Evolutionary conservation across 2,329 filamentous ascomycete species (phyloP), one percentile per base, ranked within the genome.

Genomic region (Dactylonectria estremocensis): DNA sequence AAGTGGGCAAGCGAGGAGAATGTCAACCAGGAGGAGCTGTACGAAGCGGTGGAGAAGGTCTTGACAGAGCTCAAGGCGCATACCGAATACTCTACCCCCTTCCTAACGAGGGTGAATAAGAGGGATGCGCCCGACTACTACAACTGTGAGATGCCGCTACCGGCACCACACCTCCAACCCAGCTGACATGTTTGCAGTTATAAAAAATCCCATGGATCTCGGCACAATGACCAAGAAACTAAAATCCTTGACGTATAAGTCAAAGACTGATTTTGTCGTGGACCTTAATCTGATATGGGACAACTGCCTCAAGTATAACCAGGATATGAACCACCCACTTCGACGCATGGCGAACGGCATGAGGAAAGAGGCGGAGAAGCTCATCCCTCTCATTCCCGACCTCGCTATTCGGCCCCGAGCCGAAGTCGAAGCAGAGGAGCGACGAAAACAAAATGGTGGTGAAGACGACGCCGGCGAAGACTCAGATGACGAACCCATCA

Each of bases 1-100:
- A 99, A 99, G 83, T 99, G 96, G 96, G 95, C 96, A 3, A 98
- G 93, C 79, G 96, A 98, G 81, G 96, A 99, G 75, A 96, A 97
- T 74, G 92, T 99, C 69, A 95, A 96, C 67, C 96, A 99, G 81
- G 96, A 99, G 81, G 96, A 99, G 81, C 87, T 99, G 6, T 99
- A 99, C 79, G 96, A 99, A 83, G 94, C 96, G 11, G 87, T 96
- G 14, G 96, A 99, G 80, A 98, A 98, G 83, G 96, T 99, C 59
- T 87, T 99, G 77, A 97, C 95, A 77, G 95, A 98, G 80, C 90
- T 99, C 63, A 98, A 98, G 81, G 96, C 96, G 40, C 95, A 97
- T 84, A 97, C 95, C 2, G 96, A 99, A 80, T 97, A 98, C 81
- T 98, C 96, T 1, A 94, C 94, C n/a, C 95, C 96, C 2, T 99